Conservation (phyloP, 78 protist genomes). For the Dictyostelium firmibasis region DNA sequence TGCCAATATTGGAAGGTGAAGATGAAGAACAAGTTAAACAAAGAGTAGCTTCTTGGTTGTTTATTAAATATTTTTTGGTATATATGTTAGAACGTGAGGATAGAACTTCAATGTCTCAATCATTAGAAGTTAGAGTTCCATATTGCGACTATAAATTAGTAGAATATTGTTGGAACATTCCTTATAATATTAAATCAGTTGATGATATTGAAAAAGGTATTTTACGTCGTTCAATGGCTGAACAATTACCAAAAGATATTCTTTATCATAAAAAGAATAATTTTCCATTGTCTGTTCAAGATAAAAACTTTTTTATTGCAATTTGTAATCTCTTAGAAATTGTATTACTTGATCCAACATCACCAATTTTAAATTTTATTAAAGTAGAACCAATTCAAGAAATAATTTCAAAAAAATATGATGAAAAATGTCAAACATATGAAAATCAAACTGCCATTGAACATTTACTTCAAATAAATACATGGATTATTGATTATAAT, state of each 20-base stretch:
- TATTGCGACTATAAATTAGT: constrained; percentile 3
- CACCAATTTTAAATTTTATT: neutral
- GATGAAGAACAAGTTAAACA: neutral
- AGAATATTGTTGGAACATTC: neutral
- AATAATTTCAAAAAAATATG: neutral
- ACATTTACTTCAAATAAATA: constrained; percentile 1
- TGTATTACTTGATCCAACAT: neutral
- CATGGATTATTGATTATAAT: neutral
- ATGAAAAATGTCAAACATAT: neutral
- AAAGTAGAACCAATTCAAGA: neutral
- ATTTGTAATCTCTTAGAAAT: neutral
- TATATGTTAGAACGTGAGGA: constrained; percentile 6
- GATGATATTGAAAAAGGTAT: constrained; percentile 3
- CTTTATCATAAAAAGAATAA: neutral
- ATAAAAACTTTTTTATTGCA: neutral
- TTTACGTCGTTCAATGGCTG: neutral
- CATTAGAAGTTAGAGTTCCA: neutral
- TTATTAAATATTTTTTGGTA: neutral
- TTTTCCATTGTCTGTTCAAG: neutral
- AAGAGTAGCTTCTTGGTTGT: neutral
- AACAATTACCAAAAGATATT: neutral
- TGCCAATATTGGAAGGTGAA: neutral
- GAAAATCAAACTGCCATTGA: neutral
- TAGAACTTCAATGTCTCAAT: neutral
- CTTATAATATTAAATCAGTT: neutral